Percentiles rank a stretch among this genome's conserved stretches.
phyloP scores from a whole-genome alignment of 1,284 basidiomycete genomes.

The Marasmius tenuissimus region DNA sequence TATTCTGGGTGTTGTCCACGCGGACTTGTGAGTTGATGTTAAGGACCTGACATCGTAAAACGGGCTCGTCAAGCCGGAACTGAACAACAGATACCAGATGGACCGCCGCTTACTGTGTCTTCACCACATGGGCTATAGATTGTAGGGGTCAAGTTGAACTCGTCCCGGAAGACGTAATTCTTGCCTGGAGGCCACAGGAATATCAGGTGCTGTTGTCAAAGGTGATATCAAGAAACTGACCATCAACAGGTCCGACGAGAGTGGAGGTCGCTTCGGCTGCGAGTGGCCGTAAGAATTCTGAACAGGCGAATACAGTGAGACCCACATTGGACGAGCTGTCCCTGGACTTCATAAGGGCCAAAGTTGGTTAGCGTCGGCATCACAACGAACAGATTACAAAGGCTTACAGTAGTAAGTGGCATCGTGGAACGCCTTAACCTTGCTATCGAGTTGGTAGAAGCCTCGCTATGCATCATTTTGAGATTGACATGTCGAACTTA shows the following conservation, averaged over 20 bases:
- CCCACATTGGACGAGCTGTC: constrained; percentile 8
- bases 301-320: neutral
- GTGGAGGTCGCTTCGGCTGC: constrained; percentile 10
- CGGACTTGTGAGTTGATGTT: constrained; percentile 23
- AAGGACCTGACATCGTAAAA: constrained; percentile 9
- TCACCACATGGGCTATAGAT: constrained; percentile 20
- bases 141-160: constrained; percentile 24
- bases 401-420: constrained; percentile 11
- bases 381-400: neutral
- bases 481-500: neutral
- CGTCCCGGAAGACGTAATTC: constrained; percentile 23
- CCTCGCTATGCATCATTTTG: constrained; percentile 1
- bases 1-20: constrained; percentile 22
- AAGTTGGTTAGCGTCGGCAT: neutral
- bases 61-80: neutral
- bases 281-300: neutral
- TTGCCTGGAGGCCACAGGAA: constrained; percentile 10
- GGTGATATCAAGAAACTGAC: neutral
- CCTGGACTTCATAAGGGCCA: constrained; percentile 6
- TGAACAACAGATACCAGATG: neutral
- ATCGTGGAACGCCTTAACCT: constrained; percentile 9
- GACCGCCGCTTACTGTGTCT: constrained; percentile 8
- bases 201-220: neutral
- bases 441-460: constrained; percentile 10
- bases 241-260: constrained; percentile 7